Conservation (phyloP, 495 filamentous ascomycete genomes). For the Rhizodiscina lignyota region DNA sequence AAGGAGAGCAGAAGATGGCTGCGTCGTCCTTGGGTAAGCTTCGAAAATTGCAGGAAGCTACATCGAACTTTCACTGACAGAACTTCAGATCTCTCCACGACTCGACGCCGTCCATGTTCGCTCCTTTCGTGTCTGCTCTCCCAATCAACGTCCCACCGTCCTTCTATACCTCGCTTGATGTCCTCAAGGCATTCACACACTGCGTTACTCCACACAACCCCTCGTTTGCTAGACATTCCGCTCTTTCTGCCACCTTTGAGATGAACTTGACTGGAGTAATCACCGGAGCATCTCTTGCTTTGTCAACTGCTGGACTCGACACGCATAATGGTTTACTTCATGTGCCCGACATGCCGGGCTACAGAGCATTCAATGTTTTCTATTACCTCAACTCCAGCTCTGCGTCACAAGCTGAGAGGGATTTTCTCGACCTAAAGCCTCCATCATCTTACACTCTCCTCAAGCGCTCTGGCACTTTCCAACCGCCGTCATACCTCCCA, state of each 20-base stretch:
- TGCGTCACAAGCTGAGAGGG: conserved; percentile 77
- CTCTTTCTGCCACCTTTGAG: conserved; percentile 63
- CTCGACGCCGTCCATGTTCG: conserved; percentile 70
- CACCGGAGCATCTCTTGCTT: conserved; percentile 52
- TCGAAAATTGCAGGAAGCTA: neutral
- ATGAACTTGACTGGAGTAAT: conserved; percentile 68
- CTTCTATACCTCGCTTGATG: conserved; percentile 59
- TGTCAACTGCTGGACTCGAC: conserved; percentile 81
- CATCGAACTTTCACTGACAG: conserved; percentile 19
- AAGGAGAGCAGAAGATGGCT: conserved; percentile 87
- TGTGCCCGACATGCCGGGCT: conserved; percentile 62
- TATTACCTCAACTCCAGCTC: conserved; percentile 88
- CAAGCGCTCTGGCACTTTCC: conserved; percentile 67
- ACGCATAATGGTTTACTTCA: conserved; percentile 66
- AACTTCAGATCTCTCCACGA: conserved; percentile 79
- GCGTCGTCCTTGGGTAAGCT: conserved; percentile 69
- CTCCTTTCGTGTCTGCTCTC: conserved; percentile 64
- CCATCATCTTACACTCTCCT: conserved; percentile 63
- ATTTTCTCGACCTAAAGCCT: conserved; percentile 76
- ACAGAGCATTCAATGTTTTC: conserved; percentile 94
- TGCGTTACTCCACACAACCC: conserved; percentile 82
- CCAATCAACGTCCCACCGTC: conserved; percentile 59
- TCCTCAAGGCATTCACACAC: conserved; percentile 69
- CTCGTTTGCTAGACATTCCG: conserved; percentile 63
- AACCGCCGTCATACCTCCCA: conserved; percentile 77